Evolutionary conservation across 2,329 filamentous ascomycete species (phyloP).

Genomic region (Escovopsis weberi): DNA sequence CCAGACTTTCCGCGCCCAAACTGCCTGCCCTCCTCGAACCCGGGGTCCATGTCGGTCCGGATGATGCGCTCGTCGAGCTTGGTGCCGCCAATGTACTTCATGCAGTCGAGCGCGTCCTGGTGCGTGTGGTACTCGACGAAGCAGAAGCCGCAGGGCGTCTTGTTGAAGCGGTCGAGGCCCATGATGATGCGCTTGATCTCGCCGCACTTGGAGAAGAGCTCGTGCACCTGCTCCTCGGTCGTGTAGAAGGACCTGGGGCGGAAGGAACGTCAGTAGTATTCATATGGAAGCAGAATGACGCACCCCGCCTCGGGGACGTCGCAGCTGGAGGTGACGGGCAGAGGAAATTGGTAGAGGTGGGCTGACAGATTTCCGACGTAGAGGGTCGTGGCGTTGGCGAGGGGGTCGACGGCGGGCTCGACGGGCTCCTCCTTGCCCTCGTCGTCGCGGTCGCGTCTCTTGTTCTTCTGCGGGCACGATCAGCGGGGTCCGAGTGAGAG

Average conservation of each 20-base stretch:
- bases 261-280: conserved; percentile 5
- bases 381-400: conserved; percentile 80
- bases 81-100: conserved; percentile 97
- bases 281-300: too few relatives aligned
- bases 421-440: conserved; percentile 31
- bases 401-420: conserved; percentile 48
- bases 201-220: conserved; percentile 89
- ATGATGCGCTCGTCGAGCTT: conserved; percentile 97
- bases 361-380: conserved; percentile 87
- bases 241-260: conserved; percentile 76
- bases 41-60: conserved; percentile 85
- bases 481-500: too few relatives aligned
- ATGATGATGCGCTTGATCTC: conserved; percentile 97
- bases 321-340: background rate
- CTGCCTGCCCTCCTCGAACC: conserved; percentile 89
- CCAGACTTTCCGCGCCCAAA: conserved; percentile 93
- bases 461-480: conserved; percentile 46
- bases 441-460: conserved; percentile 48
- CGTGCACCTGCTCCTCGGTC: conserved; percentile 96
- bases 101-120: conserved; percentile 89
- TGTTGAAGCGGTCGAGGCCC: conserved; percentile 92
- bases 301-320: too few relatives aligned
- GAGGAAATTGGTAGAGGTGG: background rate
- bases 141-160: conserved; percentile 97
- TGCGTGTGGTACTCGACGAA: conserved; percentile 99